Percentiles rank a stretch among this genome's conserved stretches.
phyloP scores from a whole-genome alignment of 345 rosid genomes.

The Chamaenerion angustifolium region DNA sequence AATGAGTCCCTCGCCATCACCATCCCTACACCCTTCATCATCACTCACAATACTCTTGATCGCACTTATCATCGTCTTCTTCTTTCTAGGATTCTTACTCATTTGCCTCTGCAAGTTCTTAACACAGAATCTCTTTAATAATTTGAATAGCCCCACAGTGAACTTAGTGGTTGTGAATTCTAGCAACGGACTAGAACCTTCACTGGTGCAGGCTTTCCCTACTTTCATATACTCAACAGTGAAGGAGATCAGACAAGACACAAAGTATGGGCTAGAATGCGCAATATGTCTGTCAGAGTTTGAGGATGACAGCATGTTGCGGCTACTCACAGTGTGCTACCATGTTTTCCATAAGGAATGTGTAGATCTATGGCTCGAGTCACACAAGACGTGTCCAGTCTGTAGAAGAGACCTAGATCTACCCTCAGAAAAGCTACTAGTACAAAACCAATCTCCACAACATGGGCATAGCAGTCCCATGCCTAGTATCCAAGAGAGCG shows the following conservation, averaged over 20 bases:
- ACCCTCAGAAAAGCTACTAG: slow-evolving; percentile 15
- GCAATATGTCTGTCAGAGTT: slow-evolving; percentile 69
- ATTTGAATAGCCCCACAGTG: too few relatives aligned
- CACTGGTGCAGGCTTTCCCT: slow-evolving; percentile 39
- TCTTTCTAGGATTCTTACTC: too few relatives aligned
- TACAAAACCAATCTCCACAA: slow-evolving; percentile 7
- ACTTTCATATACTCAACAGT: slow-evolving; percentile 43
- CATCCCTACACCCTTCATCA: too few relatives aligned
- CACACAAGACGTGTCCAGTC: slow-evolving; percentile 71
- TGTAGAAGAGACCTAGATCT: slow-evolving; percentile 60
- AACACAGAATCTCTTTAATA: too few relatives aligned
- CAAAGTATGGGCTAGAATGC: slow-evolving; percentile 57
- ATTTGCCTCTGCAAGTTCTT: too few relatives aligned
- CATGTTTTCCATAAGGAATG: slow-evolving; percentile 79
- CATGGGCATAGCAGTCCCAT: slow-evolving; percentile 3
- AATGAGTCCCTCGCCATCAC: too few relatives aligned
- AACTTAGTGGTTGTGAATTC: background rate
- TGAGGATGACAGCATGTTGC: slow-evolving; percentile 40
- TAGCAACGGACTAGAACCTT: slow-evolving; percentile 45
- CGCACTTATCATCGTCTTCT: too few relatives aligned
- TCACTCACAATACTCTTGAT: too few relatives aligned
- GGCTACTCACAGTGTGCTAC: slow-evolving; percentile 53
- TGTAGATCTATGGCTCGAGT: slow-evolving; percentile 70
- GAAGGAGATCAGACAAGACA: slow-evolving; percentile 35
- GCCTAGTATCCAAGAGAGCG: slow-evolving; percentile 3